phyloP scores from a whole-genome alignment of 805 yeast species.

The Metschnikowia similis region DNA sequence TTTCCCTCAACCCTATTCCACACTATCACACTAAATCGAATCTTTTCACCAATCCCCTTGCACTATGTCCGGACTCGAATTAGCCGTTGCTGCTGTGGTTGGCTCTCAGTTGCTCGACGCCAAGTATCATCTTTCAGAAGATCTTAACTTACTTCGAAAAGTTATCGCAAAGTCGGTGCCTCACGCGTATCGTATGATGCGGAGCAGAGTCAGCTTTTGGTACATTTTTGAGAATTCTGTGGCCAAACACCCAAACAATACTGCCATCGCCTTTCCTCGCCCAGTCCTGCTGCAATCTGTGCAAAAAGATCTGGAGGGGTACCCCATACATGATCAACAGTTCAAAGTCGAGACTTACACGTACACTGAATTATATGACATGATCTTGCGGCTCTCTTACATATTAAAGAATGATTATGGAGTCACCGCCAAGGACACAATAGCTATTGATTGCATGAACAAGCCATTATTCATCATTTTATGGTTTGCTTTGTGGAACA shows the following conservation, averaged over 20 bases:
- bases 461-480: slow-evolving; percentile 75
- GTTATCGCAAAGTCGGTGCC: slow-evolving; percentile 38
- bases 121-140: slow-evolving; percentile 47
- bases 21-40: neutral
- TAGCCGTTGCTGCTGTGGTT: slow-evolving; percentile 39
- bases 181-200: slow-evolving; percentile 33
- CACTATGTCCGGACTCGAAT: slow-evolving; percentile 33
- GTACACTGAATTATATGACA: slow-evolving; percentile 62
- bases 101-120: slow-evolving; percentile 47
- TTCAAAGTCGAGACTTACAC: slow-evolving; percentile 63
- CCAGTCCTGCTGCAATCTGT: slow-evolving; percentile 29
- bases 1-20: neutral
- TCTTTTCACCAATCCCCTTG: neutral
- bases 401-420: slow-evolving; percentile 61
- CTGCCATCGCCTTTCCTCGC: slow-evolving; percentile 63
- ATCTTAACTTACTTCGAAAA: slow-evolving; percentile 46
- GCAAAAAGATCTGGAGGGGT: slow-evolving; percentile 26
- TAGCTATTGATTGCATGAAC: slow-evolving; percentile 75
- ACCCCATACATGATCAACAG: slow-evolving; percentile 45
- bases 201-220: slow-evolving; percentile 60
- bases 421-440: slow-evolving; percentile 59
- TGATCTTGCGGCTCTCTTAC: slow-evolving; percentile 61
- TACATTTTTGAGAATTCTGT: slow-evolving; percentile 61
- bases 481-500: slow-evolving; percentile 86
- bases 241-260: slow-evolving; percentile 41